Base-by-base conservation (phyloP, 441 rosid genomes). In the Arabidopsis lyrata region DNA sequence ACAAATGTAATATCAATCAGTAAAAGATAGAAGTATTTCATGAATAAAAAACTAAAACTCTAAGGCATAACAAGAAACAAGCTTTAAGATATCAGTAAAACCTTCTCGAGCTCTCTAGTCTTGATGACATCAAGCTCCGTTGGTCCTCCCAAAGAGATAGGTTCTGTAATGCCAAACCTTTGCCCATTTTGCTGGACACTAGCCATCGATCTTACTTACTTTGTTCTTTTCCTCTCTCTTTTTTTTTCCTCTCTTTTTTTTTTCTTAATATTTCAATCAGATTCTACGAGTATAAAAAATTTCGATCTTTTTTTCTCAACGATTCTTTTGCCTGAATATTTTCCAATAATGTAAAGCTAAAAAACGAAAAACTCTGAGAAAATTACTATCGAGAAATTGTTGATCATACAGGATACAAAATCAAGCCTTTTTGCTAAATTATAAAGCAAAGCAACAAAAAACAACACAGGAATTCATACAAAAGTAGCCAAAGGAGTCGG, bases 61-160 rank as follows among this genome's bases (percentile, higher is more conserved):
- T 47, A 13, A 50, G 48, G 29, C 44, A 45, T 14, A 63, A 6
- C 62, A 76, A 59, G 18, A 60, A 31, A 66, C 3, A 64, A 34
- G 66, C 61, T 56, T 47, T 6, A 54, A 52, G 69, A 42, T 35
- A 70, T 36, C 13, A 76, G 49, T 22, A 63, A 50, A 84, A 95
- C 99, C 99, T 95, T 86, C 82, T 95, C 97, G 2, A 95, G 98
- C 77, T 92, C 96, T 16, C 57, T 70, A 49, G 92, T 83, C 86
- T 86, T 92, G 18, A 75, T 77, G 69, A 89, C 85, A 82, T 95
- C 99, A 52, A 83, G 73, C 73, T 92, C 99, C 1, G 93, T 82
- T 49, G 98, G 99, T 63, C 99, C 99, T 68, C 95, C 93, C 89
- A 88, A 70, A 4, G 99, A 95, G 71, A 95, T 95, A 29, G 99